These are phyloP conservation scores for Diaporthe citri DNA, from an alignment of 2,329 filamentous ascomycete species.

Conservation along the genomic window DNA sequence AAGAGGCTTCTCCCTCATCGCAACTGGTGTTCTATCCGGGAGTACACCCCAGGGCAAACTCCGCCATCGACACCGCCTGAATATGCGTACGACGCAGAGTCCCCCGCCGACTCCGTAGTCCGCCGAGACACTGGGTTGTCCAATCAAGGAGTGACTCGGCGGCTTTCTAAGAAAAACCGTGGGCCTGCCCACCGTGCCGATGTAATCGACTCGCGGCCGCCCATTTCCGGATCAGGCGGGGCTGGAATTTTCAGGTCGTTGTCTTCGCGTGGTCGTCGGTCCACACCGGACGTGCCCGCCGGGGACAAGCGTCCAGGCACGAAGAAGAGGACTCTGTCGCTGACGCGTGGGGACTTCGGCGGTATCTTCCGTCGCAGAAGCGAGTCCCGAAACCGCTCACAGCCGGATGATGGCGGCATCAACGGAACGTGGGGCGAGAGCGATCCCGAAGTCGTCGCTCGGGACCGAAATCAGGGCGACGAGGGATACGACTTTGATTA, in stretches of 20 bases:
- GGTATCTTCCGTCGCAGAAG: conserved; percentile 58
- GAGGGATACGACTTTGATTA: conserved; percentile 45
- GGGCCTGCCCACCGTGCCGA: conserved; percentile 54
- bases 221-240: conserved; percentile 57
- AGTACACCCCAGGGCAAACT: conserved; percentile 82
- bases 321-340: conserved; percentile 71
- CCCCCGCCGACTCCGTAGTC: conserved; percentile 54
- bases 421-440: conserved; percentile 65
- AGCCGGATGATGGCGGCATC: conserved; percentile 64
- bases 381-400: conserved; percentile 54
- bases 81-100: conserved; percentile 59
- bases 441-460: conserved; percentile 52
- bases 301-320: conserved; percentile 52
- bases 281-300: conserved; percentile 44
- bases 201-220: conserved; percentile 60
- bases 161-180: conserved; percentile 55
- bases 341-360: conserved; percentile 66
- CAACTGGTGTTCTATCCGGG: conserved; percentile 94
- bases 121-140: conserved; percentile 41
- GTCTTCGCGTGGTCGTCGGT: conserved; percentile 51
- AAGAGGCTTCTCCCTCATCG: conserved; percentile 87
- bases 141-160: conserved; percentile 57
- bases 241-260: conserved; percentile 62
- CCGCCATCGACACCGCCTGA: conserved; percentile 76
- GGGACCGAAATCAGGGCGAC: conserved; percentile 43